These are phyloP conservation scores for Silene coronaria DNA, from an alignment of 179 eudicot genomes.

Conservation along the genomic window DNA sequence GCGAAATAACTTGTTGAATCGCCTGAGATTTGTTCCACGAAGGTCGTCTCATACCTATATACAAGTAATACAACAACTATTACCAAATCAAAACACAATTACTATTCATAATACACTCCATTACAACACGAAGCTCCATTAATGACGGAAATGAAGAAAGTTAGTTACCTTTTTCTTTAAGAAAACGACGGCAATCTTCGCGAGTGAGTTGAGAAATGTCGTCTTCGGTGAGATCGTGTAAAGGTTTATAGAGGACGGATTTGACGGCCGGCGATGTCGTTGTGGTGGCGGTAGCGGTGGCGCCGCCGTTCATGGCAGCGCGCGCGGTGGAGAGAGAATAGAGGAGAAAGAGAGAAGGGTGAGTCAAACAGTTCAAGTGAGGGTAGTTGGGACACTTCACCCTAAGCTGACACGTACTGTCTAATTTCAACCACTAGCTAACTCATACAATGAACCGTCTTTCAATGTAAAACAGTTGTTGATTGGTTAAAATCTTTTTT, in stretches of 20 bases:
- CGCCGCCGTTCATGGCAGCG: constrained; percentile 38
- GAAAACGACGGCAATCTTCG: constrained; percentile 94
- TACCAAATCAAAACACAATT: neutral
- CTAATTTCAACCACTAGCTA: no score
- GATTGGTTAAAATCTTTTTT: no score
- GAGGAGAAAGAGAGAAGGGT: no score
- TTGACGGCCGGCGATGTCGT: constrained; percentile 27
- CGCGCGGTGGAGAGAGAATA: no score
- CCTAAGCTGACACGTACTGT: no score
- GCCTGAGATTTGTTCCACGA: constrained; percentile 99
- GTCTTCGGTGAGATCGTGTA: constrained; percentile 74
- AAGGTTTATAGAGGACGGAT: constrained; percentile 67
- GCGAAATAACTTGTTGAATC: constrained; percentile 87
- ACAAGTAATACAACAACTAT: neutral
- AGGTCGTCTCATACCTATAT: constrained; percentile 83
- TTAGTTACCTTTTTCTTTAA: constrained; percentile 65
- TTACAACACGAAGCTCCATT: no score
- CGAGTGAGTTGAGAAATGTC: constrained; percentile 97
- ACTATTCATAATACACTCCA: neutral
- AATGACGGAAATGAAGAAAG: no score
- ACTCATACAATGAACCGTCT: no score
- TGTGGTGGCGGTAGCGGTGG: constrained; percentile 8
- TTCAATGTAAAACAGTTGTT: no score
- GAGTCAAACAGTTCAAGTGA: no score
- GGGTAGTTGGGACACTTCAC: no score